Percentiles rank a stretch among this genome's conserved stretches.
These are phyloP conservation scores for Carex pumila DNA, from an alignment of 176 grass and related monocot genomes.

Conservation along the genomic window DNA sequence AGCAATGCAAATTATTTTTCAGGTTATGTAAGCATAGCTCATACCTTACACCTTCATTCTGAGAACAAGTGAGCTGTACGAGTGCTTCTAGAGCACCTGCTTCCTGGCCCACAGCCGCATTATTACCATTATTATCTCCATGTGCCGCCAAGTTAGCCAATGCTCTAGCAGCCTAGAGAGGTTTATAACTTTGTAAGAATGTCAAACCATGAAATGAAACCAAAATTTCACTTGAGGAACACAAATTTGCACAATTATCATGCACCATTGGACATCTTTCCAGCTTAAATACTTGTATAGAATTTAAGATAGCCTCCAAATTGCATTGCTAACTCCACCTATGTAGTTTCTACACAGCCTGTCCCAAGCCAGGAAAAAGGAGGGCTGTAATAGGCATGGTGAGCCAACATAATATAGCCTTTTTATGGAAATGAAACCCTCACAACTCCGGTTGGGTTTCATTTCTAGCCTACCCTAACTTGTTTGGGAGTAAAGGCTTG, in stretches of 20 bases:
- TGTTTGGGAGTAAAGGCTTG: too few relatives aligned
- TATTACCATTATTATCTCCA: conserved; percentile 95
- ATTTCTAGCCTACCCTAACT: too few relatives aligned
- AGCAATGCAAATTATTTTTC: conserved; percentile 19
- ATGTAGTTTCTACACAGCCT: too few relatives aligned
- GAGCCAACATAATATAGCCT: too few relatives aligned
- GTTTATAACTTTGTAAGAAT: conserved; percentile 14
- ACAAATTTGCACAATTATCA: not conserved
- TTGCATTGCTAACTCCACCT: not conserved
- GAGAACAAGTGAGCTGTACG: conserved; percentile 87
- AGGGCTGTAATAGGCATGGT: too few relatives aligned
- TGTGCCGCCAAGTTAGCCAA: conserved; percentile 99
- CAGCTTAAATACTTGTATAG: not conserved
- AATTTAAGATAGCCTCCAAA: not conserved
- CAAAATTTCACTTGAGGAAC: not conserved
- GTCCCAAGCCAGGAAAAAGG: too few relatives aligned
- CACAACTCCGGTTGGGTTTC: too few relatives aligned
- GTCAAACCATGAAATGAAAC: conserved; percentile 1
- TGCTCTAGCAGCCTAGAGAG: conserved; percentile 77
- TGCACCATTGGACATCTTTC: not conserved
- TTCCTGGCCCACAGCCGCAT: conserved; percentile 94
- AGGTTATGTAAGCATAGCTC: conserved; percentile 17
- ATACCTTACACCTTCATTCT: conserved; percentile 99
- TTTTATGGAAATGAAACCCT: too few relatives aligned
- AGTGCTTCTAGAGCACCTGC: conserved; percentile 94